Evolutionary conservation across 2,329 filamentous ascomycete species (phyloP), one percentile per base, ranked within the genome.

Genomic region (Diaporthe sp.): DNA sequence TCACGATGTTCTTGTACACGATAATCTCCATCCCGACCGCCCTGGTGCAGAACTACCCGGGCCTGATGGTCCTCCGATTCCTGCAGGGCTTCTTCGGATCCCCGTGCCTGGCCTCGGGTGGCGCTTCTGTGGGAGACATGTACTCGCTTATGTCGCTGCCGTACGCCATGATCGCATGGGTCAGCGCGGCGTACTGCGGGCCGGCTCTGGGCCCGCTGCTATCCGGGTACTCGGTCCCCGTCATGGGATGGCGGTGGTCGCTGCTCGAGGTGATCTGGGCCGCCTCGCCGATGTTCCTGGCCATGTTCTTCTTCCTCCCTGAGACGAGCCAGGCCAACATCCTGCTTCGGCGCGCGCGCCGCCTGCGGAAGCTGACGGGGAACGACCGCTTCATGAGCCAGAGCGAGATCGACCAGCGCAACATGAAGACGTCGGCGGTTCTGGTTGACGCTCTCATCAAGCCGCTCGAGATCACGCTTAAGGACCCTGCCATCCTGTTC

Each of bases 1-100:
- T 90, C 78, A 92, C 92, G 13, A 92, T 94, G 84, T 89, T 89
- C 75, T 84, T 94, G 39, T 95, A 94, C 81, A 90, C 93, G 67
- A 88, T 94, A 76, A 82, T 95, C 15, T 90, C 89, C 8, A 88
- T 94, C 22, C 92, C 92, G 0, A 90, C 92, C 0, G 90, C 92
- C 0, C 82, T 94, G 0, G 90, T 90, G 4, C 83, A 89, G 60
- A 93, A 92, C 84, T 93, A 92, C 71, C 84, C 90, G 0, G 91
- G 91, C 0, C 85, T 95, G 13, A 87, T 94, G 79, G 90, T 93
- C 3, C 85, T 92, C 3, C 88, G 92, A 1, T 93, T 93, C 82
- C 82, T 93, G 5, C 90, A 91, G 76, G 92, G 91, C 2, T 92
- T 93, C 86, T 92, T 93, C 78, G 92, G 92, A 12, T 90, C 88